Evolutionary conservation across 441 rosid genomes (phyloP).

Genomic region (Bocquillonia castaneifolia): DNA sequence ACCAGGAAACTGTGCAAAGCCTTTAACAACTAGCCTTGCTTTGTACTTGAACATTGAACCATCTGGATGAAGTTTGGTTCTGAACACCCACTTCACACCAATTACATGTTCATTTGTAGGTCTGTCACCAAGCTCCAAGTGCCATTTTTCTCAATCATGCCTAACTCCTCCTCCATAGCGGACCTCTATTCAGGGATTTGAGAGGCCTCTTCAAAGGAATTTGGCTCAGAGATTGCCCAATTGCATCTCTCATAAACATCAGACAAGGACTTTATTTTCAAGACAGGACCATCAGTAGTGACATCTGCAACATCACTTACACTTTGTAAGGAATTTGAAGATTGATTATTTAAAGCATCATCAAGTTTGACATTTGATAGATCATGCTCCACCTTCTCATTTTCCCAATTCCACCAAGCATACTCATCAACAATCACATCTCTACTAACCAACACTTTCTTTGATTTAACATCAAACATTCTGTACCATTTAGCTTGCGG

Average conservation of each 20-base stretch:
- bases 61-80: background rate
- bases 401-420: background rate
- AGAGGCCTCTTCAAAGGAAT: background rate
- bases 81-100: constrained; percentile 5
- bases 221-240: background rate
- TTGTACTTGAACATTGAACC: background rate
- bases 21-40: background rate
- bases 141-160: background rate
- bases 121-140: background rate
- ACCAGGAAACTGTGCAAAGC: background rate
- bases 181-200: background rate
- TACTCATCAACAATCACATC: background rate
- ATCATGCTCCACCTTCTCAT: background rate
- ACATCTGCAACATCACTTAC: background rate
- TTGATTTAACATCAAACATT: background rate
- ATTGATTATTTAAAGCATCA: no score
- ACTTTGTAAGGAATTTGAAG: no score
- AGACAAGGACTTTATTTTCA: background rate
- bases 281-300: no score
- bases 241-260: background rate
- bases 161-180: constrained; percentile 5
- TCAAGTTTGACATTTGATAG: no score
- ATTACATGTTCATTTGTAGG: background rate
- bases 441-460: background rate
- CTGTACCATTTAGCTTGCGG: background rate